Percentiles rank a stretch among this genome's conserved stretches.
These are phyloP conservation scores for Syncephalastrum racemosum DNA, from an alignment of 371 early-diverging fungal genomes.

Conservation along the genomic window DNA sequence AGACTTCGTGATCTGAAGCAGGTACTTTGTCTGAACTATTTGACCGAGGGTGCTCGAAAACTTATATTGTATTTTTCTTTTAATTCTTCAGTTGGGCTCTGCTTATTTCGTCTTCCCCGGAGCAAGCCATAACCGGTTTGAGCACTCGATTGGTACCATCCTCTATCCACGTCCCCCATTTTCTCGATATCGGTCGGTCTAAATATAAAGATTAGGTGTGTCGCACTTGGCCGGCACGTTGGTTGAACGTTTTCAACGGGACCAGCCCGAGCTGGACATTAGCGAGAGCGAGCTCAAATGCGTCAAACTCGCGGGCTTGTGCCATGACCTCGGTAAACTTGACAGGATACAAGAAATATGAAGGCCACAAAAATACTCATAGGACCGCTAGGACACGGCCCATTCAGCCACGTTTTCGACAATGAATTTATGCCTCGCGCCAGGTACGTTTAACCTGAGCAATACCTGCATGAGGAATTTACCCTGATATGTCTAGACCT, in stretches of 20 bases:
- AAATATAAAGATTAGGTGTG: constrained; percentile 51
- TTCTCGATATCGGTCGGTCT: not conserved
- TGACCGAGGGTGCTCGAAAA: not conserved
- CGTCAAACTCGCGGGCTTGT: constrained; percentile 90
- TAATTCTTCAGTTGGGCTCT: constrained; percentile 34
- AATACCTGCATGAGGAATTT: not conserved
- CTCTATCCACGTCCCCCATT: not conserved
- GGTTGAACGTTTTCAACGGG: constrained; percentile 64
- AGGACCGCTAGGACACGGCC: constrained; percentile 74
- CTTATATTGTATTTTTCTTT: not conserved
- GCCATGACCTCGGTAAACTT: constrained; percentile 86
- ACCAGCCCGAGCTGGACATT: constrained; percentile 85
- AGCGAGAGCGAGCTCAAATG: constrained; percentile 78
- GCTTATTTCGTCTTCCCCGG: constrained; percentile 94
- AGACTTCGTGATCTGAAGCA: constrained; percentile 89
- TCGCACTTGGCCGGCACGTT: constrained; percentile 80
- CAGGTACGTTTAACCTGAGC: too few species aligned
- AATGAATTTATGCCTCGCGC: constrained; percentile 76
- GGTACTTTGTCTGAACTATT: constrained; percentile 37
- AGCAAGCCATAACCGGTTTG: constrained; percentile 89
- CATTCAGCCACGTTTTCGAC: constrained; percentile 95
- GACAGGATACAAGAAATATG: not conserved
- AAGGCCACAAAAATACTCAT: not conserved
- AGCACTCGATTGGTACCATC: constrained; percentile 78
- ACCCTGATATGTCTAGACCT: too few species aligned